Percentiles rank a stretch among this genome's conserved stretches.
Evolutionary conservation across 179 eudicot genomes (phyloP).

Genomic region (Beta corolliflora): DNA sequence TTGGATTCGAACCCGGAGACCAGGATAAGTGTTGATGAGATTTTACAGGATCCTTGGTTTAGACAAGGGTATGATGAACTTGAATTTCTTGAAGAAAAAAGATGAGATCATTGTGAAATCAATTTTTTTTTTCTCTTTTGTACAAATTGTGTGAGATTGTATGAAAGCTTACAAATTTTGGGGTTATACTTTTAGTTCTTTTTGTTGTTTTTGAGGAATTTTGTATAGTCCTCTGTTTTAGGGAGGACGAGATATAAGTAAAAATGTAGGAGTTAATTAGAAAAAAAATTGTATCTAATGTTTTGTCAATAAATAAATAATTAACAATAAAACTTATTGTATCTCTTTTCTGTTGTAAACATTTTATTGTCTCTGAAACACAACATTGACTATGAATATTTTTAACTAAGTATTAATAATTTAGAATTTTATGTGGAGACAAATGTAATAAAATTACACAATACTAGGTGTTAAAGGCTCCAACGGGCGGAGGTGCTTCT

Average conservation of each 20-base stretch:
- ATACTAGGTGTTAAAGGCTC: too few species aligned
- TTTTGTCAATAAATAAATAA: background rate
- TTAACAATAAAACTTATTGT: background rate
- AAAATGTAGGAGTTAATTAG: too few species aligned
- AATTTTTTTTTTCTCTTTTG: background rate
- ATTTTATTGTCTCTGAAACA: too few species aligned
- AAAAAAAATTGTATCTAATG: background rate
- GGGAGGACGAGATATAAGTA: background rate
- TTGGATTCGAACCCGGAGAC: constrained; percentile 40
- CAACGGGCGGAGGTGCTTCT: too few species aligned
- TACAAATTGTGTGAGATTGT: background rate
- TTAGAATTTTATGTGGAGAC: too few species aligned
- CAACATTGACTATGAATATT: too few species aligned
- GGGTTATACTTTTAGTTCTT: too few species aligned
- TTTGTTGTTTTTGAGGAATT: background rate
- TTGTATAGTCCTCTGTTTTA: background rate
- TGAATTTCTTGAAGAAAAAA: constrained; percentile 13
- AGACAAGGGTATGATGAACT: constrained; percentile 30
- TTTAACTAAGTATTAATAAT: too few species aligned
- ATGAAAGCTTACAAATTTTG: background rate
- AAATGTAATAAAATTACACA: too few species aligned
- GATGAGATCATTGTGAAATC: background rate
- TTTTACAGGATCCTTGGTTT: constrained; percentile 36
- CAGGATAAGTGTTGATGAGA: constrained; percentile 33
- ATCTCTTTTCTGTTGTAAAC: too few species aligned